Evolutionary conservation across 2,329 filamentous ascomycete species (phyloP), one percentile per base, ranked within the genome.

Genomic region (Seiridium cupressi): DNA sequence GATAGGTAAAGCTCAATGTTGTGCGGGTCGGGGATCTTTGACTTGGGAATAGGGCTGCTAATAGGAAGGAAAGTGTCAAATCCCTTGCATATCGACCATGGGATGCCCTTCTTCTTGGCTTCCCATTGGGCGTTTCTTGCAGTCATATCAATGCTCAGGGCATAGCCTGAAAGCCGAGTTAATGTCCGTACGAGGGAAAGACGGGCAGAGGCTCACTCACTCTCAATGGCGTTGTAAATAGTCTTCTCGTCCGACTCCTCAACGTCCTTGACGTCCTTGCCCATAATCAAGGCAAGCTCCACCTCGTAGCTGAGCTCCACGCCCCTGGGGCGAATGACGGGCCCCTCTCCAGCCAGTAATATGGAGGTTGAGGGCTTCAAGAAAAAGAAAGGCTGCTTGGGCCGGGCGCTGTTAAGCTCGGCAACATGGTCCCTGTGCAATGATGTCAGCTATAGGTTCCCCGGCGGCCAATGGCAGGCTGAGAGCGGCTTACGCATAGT

Each of bases 301-400:
- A 99, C 89, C 79, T 99, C 95, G 79, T 93, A 97, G 79, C 97
- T 94, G 71, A 97, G 82, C 68, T 88, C 89, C 46, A 96, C 89
- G 64, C 94, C 94, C 69, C 83, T 85, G 48, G 95, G 95, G 49
- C 90, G 86, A 67, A 97, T 83, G 53, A 97, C 87, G 3, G 93
- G 89, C 1, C 93, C 93, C 60, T 87, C 84, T 35, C 86, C 85
- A 0, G 92, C 92, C 31, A 90, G 83, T 3, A 98, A 84, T 68
- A 99, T 91, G 3, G 93, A 91, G 46, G 90, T 92, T 0, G 93
- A 80, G 1, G 95, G 95, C 83, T 99, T 99, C 68, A 98, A 86
- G 84, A 99, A 99, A 88, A 97, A 99, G 80, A 99, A 98, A 34
- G 95, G 95, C 77, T 97, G 93, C 76, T 95, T 96, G 55, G 95